Conservation (phyloP, 129 eudicot species). For the Flaveria robusta region DNA sequence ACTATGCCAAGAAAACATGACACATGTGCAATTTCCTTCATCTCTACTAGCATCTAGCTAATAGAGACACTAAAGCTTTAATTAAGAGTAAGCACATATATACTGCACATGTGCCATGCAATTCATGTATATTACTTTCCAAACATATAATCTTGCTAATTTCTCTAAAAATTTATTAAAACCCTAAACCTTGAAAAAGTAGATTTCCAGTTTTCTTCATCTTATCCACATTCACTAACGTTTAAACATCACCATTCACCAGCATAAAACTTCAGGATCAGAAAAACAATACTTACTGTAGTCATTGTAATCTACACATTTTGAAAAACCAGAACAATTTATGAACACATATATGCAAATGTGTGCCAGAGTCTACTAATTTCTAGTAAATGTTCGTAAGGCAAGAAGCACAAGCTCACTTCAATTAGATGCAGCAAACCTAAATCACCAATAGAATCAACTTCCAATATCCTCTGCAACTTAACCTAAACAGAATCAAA, state of each 20-base stretch:
- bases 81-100: constrained; percentile 19
- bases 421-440: constrained; percentile 15
- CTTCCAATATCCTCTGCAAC: constrained; percentile 2
- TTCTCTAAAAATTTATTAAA: background rate
- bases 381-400: background rate
- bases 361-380: background rate
- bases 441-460: background rate
- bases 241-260: too few species aligned
- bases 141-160: constrained; percentile 6
- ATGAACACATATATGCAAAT: background rate
- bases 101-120: constrained; percentile 10
- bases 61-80: constrained; percentile 8
- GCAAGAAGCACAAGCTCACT: constrained; percentile 16
- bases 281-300: background rate
- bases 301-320: background rate
- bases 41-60: constrained; percentile 22
- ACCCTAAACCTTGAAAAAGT: constrained; percentile 1
- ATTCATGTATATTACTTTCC: constrained; percentile 6
- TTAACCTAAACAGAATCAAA: constrained; percentile 7
- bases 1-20: background rate
- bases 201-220: constrained; percentile 12
- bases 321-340: background rate
- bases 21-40: constrained; percentile 32
- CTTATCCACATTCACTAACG: background rate
- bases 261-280: too few species aligned